Evolutionary conservation across 2,329 filamentous ascomycete genomes (phyloP), one percentile per base, ranked within the genome.

Genomic region (Neofusicoccum kwambonambiense): DNA sequence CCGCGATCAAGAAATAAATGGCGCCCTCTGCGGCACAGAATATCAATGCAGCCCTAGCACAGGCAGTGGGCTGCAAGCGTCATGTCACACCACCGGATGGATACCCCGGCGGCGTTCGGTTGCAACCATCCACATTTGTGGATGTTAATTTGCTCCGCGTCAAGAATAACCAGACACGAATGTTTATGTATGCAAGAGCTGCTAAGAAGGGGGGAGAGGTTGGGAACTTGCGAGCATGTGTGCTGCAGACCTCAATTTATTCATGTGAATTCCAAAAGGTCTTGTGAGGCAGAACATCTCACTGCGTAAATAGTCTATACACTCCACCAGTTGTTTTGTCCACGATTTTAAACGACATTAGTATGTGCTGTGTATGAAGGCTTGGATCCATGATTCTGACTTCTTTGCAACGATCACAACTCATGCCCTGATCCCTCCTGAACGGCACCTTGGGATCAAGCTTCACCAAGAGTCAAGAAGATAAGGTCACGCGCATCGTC

Each of bases 1-100:
- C 74, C 68, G 65, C 78, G 56, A 74, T 51, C 67, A 39, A 70
- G 69, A 69, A 67, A 67, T 47, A 58, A 63, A 63, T 22, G 58
- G 17, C 39, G 41, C 35, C 49, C 27, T 19, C 49, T 45, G 49
- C 37, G 47, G 60, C 47, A 42, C 49, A 39, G 37, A 27, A 45
- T 15, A 54, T 42, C 19, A 9, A 27, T 37, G n/a, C 37, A 31
- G 41, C 49, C 27, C 56, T 47, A 34, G 42, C 42, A 60, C 11
- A 35, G 37, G 56, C 34, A 47, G 56, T 47, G 56, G 56, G 56
- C 27, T 60, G 56, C 27, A 47, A 35, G 56, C 42, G 31, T 60
- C n/a, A 60, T 47, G 27, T 60, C 56, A 60, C 27, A 60, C 56
- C 56, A 60, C 56, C 22, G n/a, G 31, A n/a, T 31, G 42, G 31